A percentile compares a stretch with the other conserved stretches of the same genome.
Evolutionary conservation across 495 filamentous ascomycete genomes (phyloP).

Genomic region (Tuber umbilicatum): DNA sequence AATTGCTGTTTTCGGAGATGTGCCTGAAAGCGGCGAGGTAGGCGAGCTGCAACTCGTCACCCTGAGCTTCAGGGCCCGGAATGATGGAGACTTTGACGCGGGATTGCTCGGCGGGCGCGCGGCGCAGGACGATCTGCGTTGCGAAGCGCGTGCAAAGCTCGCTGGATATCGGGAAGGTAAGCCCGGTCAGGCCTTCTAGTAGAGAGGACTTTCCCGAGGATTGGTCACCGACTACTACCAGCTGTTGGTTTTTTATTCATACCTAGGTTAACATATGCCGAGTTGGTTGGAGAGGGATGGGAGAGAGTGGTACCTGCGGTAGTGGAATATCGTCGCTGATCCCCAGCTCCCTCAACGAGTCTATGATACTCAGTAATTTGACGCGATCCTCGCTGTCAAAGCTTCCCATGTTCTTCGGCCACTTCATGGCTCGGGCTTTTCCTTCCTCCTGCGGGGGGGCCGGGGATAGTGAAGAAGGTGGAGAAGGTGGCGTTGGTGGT

Average conservation of each 20-base stretch:
- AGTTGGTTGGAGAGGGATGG: background rate
- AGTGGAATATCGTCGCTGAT: constrained; percentile 44
- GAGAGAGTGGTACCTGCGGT: constrained; percentile 42
- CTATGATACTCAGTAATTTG: constrained; percentile 42
- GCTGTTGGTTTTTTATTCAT: constrained; percentile 21
- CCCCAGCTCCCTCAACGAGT: constrained; percentile 44
- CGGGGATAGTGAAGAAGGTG: background rate
- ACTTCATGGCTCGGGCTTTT: constrained; percentile 1
- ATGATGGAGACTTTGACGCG: constrained; percentile 45
- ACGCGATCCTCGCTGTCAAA: constrained; percentile 31
- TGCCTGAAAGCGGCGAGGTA: constrained; percentile 38
- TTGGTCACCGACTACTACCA: constrained; percentile 48
- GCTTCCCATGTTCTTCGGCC: constrained; percentile 19
- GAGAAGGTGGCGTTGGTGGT: background rate
- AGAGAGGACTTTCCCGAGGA: constrained; percentile 45
- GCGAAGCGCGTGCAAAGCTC: constrained; percentile 47
- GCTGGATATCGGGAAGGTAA: constrained; percentile 43
- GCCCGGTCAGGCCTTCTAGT: constrained; percentile 44
- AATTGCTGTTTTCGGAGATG: constrained; percentile 28
- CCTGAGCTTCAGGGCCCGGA: constrained; percentile 35
- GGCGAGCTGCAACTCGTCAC: constrained; percentile 22
- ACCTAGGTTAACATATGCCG: background rate
- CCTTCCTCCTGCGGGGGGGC: too few relatives aligned
- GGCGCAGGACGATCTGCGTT: constrained; percentile 48
- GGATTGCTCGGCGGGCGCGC: constrained; percentile 35